Evolutionary conservation across 148 eudicot species (phyloP).

Genomic region (Rhododendron mucronatum): DNA sequence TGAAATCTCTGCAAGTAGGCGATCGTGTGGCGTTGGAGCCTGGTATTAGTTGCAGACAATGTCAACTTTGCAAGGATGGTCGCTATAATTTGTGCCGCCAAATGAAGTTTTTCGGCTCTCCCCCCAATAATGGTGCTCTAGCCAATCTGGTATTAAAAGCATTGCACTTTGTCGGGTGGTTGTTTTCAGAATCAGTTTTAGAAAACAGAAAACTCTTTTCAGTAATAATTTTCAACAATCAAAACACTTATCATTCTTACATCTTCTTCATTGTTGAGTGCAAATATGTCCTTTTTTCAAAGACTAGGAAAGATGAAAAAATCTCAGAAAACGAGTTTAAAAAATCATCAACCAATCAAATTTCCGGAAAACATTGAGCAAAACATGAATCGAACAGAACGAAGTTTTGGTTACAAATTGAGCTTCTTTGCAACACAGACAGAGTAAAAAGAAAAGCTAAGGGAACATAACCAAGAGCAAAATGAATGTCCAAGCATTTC

Average conservation of each 20-base stretch:
- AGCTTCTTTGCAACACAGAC: neutral
- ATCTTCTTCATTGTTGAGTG: neutral
- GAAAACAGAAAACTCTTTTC: neutral
- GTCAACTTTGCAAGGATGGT: conserved; percentile 54
- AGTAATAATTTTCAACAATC: neutral
- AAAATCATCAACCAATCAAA: neutral
- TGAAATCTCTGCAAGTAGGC: conserved; percentile 33
- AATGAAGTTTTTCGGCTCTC: conserved; percentile 64
- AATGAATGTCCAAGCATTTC: neutral
- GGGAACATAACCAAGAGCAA: neutral
- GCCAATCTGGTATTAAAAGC: conserved; percentile 43
- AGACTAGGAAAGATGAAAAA: neutral
- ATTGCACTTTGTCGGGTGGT: neutral
- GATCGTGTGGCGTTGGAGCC: conserved; percentile 75
- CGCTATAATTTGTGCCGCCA: conserved; percentile 67
- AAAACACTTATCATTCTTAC: neutral
- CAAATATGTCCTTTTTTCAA: neutral
- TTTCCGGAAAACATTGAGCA: neutral
- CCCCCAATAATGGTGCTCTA: conserved; percentile 61
- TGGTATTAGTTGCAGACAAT: conserved; percentile 57
- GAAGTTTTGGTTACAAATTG: neutral
- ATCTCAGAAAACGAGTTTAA: neutral
- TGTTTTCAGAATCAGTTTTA: neutral
- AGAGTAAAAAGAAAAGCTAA: neutral
- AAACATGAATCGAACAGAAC: neutral